Conservation (phyloP, 805 yeast genomes). For the Metahyphopichia silvanorum region DNA sequence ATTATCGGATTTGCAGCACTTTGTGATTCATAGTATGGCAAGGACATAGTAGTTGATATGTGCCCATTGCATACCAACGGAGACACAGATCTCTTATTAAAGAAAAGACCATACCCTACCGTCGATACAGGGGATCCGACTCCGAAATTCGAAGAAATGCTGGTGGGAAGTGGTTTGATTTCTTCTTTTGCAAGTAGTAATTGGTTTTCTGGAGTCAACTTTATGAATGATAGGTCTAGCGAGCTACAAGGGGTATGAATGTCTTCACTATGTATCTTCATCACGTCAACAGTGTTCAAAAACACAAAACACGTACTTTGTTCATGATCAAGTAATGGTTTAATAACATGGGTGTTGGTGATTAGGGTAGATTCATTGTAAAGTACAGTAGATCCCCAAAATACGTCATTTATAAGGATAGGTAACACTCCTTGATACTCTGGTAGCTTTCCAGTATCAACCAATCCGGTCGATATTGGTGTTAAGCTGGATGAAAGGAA, state of each 20-base stretch:
- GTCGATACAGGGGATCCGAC: slow-evolving; percentile 25
- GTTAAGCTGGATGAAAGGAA: not conserved
- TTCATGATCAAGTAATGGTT: slow-evolving; percentile 8
- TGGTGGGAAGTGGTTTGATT: slow-evolving; percentile 7
- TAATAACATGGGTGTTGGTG: slow-evolving; percentile 43
- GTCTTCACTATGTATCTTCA: slow-evolving; percentile 12
- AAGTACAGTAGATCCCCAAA: slow-evolving; percentile 47
- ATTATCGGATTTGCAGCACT: slow-evolving; percentile 9
- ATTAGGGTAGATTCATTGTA: slow-evolving; percentile 26
- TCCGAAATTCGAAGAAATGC: slow-evolving; percentile 2
- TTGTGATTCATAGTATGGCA: slow-evolving; percentile 7
- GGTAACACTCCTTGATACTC: slow-evolving; percentile 14
- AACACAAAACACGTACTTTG: slow-evolving; percentile 4
- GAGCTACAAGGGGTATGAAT: slow-evolving; percentile 27
- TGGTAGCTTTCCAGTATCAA: slow-evolving; percentile 1
- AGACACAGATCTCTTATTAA: slow-evolving; percentile 9
- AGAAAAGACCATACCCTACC: slow-evolving; percentile 40
- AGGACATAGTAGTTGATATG: slow-evolving; percentile 15
- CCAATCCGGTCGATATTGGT: not conserved
- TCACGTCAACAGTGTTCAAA: slow-evolving; percentile 1
- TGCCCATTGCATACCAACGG: slow-evolving; percentile 36
- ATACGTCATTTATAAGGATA: slow-evolving; percentile 10
- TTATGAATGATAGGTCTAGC: slow-evolving; percentile 39
- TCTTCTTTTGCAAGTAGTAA: not conserved
- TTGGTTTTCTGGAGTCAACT: slow-evolving; percentile 10